These are phyloP conservation scores for Fusarium piperis DNA, from an alignment of 2,329 filamentous ascomycete species.

Conservation along the genomic window DNA sequence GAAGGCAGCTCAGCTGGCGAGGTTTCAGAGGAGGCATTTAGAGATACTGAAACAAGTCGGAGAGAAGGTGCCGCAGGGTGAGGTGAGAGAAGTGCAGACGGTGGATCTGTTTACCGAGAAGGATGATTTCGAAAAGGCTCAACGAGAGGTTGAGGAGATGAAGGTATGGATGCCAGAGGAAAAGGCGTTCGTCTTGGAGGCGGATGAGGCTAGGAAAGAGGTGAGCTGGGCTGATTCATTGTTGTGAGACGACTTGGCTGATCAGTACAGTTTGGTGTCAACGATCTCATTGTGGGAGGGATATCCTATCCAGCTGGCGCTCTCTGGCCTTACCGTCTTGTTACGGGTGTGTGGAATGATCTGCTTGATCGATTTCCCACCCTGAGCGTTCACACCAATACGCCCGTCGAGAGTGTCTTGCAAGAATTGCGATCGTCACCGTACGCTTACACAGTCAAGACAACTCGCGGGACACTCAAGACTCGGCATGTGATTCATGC, in stretches of 20 bases:
- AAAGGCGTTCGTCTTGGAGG: conserved; percentile 47
- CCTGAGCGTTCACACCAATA: conserved; percentile 52
- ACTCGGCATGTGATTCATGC: conserved; percentile 65
- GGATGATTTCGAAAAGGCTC: conserved; percentile 47
- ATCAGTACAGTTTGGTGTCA: conserved; percentile 48
- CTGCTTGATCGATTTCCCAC: conserved; percentile 49
- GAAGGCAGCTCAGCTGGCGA: conserved; percentile 52
- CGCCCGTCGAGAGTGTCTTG: conserved; percentile 47
- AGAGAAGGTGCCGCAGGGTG: conserved; percentile 46
- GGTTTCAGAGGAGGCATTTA: conserved; percentile 57
- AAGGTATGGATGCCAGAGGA: conserved; percentile 53
- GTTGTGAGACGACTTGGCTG: not conserved
- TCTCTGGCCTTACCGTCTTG: conserved; percentile 61
- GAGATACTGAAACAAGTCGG: conserved; percentile 52
- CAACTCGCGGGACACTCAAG: conserved; percentile 54
- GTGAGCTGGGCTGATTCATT: conserved; percentile 23
- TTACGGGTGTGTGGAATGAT: conserved; percentile 56
- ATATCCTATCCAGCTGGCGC: conserved; percentile 58
- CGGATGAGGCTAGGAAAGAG: conserved; percentile 45
- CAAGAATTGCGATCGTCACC: not conserved
- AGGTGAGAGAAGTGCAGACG: conserved; percentile 57
- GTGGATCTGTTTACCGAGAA: conserved; percentile 57
- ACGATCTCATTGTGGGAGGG: conserved; percentile 51
- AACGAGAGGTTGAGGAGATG: conserved; percentile 46
- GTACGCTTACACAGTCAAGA: conserved; percentile 54